Base-by-base conservation (phyloP, 1,284 basidiomycete genomes). In the Melanopsichium pennsylvanicum region DNA sequence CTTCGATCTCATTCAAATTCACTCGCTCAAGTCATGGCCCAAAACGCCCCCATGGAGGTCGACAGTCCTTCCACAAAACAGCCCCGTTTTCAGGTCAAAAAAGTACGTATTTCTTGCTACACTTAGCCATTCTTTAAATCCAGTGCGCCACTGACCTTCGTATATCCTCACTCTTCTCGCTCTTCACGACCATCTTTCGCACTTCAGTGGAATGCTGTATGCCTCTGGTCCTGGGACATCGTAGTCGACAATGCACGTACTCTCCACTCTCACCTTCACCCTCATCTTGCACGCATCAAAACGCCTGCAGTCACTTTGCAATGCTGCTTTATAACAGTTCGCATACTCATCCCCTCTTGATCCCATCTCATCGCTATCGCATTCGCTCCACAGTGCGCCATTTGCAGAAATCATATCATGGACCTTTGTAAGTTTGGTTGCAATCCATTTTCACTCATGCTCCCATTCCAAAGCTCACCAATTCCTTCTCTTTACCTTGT, bases 341-440 rank as follows among this genome's bases (percentile, higher is more conserved):
- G 41, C 52, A 12, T n/a, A 6, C 11, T 5, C 15, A 15, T 6
- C 22, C 29, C n/a, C 16, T 23, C n/a, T 18, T 5, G 18, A 32
- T 38, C 44, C 7, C 35, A 35, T 10, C 9, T 29, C n/a, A n/a
- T n/a, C n/a, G n/a, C n/a, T n/a, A n/a, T 33, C 12, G 1, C 21
- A 32, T 19, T 41, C 18, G n/a, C 6, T 25, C 27, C 11, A 16
- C 60, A 80, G 78, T 81, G 79, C 44, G 79, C 79, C 36, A 81
- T 81, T 40, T 81, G 79, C 72, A 66, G 79, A 22, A 81, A 81
- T 43, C 79, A 81, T 44, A 79, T 81, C 67, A 81, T 81, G 79
- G 79, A 81, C 48, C 72, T 81, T 25, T 81, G 78, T 76, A 62
- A 29, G 74, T 74, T 11, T 22, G 15, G 13, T 31, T 31, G 19